These are phyloP conservation scores for Paralagenidium karlingii DNA, from an alignment of 352 stramenopile genomes.

Conservation along the genomic window DNA sequence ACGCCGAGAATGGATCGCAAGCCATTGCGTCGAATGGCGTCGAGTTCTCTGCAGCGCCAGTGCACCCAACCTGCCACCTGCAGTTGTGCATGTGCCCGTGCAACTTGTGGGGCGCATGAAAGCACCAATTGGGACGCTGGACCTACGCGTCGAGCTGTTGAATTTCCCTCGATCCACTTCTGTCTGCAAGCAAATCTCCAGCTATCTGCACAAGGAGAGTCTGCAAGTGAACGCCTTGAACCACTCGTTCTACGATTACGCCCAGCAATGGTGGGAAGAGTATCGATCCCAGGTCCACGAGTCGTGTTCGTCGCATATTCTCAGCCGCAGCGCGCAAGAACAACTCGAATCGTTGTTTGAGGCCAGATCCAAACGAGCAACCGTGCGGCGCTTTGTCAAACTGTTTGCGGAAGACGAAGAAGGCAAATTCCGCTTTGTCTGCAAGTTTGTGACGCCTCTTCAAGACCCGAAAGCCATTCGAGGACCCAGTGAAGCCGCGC, in stretches of 20 bases:
- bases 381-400: slow-evolving; percentile 47
- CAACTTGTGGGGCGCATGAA: slow-evolving; percentile 56
- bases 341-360: background rate
- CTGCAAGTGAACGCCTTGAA: slow-evolving; percentile 34
- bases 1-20: slow-evolving; percentile 40
- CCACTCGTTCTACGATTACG: slow-evolving; percentile 69
- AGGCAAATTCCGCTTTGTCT: slow-evolving; percentile 74
- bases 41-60: slow-evolving; percentile 56
- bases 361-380: background rate
- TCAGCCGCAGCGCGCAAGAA: background rate
- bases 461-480: slow-evolving; percentile 29
- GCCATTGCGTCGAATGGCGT: slow-evolving; percentile 63
- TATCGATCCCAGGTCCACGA: slow-evolving; percentile 28
- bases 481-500: slow-evolving; percentile 67
- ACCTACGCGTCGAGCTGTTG: slow-evolving; percentile 54
- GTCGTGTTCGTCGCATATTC: background rate
- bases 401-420: slow-evolving; percentile 84
- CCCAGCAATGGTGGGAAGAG: slow-evolving; percentile 77
- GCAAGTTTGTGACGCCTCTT: slow-evolving; percentile 65
- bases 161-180: slow-evolving; percentile 29
- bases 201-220: slow-evolving; percentile 40
- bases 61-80: too few relatives aligned
- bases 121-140: slow-evolving; percentile 43
- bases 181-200: slow-evolving; percentile 24
- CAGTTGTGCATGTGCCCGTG: slow-evolving; percentile 59